Evolutionary conservation across 495 filamentous ascomycete species (phyloP).

Genomic region (Glonium stellatum): DNA sequence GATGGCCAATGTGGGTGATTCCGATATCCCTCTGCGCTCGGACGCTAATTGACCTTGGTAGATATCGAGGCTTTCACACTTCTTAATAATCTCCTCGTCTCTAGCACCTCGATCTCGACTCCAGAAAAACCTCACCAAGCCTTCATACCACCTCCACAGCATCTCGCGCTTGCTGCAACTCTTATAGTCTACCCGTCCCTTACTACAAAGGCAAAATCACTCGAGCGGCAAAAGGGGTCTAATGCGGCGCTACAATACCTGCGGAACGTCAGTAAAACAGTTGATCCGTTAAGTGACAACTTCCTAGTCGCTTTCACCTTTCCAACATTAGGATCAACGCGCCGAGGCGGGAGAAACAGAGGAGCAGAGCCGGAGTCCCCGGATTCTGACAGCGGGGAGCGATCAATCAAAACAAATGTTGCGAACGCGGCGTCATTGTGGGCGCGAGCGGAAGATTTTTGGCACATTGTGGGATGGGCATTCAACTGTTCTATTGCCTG

Average conservation of each 20-base stretch:
- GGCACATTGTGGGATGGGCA: constrained; percentile 84
- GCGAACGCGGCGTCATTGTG: constrained; percentile 63
- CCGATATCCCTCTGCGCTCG: neutral
- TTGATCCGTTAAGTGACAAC: constrained; percentile 46
- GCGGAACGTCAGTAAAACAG: constrained; percentile 45
- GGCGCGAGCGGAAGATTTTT: constrained; percentile 72
- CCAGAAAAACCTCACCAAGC: constrained; percentile 31
- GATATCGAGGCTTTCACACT: constrained; percentile 64
- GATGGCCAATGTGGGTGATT: constrained; percentile 15
- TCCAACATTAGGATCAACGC: constrained; percentile 12
- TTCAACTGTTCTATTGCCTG: constrained; percentile 80
- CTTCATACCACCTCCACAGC: constrained; percentile 46
- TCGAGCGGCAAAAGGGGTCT: constrained; percentile 47
- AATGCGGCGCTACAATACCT: constrained; percentile 53
- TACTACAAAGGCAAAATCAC: constrained; percentile 50
- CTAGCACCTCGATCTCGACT: constrained; percentile 41
- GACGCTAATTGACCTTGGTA: constrained; percentile 29
- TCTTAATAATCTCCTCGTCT: constrained; percentile 56
- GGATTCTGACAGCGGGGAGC: constrained; percentile 38
- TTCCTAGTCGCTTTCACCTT: constrained; percentile 52
- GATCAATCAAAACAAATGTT: constrained; percentile 46
- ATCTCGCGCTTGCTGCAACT: constrained; percentile 62
- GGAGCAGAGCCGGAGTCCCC: constrained; percentile 20
- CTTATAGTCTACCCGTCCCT: constrained; percentile 63
- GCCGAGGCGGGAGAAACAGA: constrained; percentile 30